Percentiles rank a stretch among this genome's conserved stretches.
These are phyloP conservation scores for Citrullus amarus DNA, from an alignment of 306 rosid genomes.

Conservation along the genomic window DNA sequence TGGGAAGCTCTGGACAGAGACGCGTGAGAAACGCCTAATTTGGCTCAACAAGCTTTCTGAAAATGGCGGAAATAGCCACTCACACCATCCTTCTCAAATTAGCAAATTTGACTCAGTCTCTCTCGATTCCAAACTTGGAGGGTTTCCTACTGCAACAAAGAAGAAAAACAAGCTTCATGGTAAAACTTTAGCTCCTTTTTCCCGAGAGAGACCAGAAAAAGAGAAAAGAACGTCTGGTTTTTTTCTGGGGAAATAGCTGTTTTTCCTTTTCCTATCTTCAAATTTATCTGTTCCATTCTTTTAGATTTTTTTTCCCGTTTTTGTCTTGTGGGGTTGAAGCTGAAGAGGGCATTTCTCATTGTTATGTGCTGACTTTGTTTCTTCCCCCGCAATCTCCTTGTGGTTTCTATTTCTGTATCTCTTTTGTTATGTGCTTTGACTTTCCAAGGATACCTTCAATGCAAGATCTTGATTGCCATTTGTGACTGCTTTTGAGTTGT, in stretches of 20 bases:
- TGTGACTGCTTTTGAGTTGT: not conserved
- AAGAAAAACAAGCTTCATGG: slow-evolving; percentile 16
- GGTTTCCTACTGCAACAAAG: slow-evolving; percentile 15
- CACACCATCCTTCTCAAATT: slow-evolving; percentile 13
- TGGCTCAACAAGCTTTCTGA: not conserved
- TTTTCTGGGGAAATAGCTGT: slow-evolving; percentile 17
- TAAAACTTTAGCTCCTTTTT: slow-evolving; percentile 13
- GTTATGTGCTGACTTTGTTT: not conserved
- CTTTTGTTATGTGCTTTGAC: not conserved
- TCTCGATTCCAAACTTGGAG: slow-evolving; percentile 25
- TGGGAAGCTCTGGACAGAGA: not conserved
- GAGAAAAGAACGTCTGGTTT: slow-evolving; percentile 21
- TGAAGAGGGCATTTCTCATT: not conserved
- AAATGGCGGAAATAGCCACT: not conserved
- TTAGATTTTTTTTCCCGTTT: not conserved
- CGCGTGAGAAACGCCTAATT: not conserved
- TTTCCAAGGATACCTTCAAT: not conserved
- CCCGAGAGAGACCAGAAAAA: slow-evolving; percentile 24
- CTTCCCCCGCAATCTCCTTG: not conserved
- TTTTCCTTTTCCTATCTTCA: not conserved
- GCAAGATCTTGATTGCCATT: not conserved
- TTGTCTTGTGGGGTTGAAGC: not conserved
- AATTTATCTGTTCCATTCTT: not conserved
- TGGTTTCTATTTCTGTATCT: not conserved
- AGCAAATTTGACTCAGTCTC: slow-evolving; percentile 41